Percentiles rank a stretch among this genome's conserved stretches.
Evolutionary conservation across 805 yeast genomes (phyloP).

Genomic region (Zygosaccharomyces rouxii): DNA sequence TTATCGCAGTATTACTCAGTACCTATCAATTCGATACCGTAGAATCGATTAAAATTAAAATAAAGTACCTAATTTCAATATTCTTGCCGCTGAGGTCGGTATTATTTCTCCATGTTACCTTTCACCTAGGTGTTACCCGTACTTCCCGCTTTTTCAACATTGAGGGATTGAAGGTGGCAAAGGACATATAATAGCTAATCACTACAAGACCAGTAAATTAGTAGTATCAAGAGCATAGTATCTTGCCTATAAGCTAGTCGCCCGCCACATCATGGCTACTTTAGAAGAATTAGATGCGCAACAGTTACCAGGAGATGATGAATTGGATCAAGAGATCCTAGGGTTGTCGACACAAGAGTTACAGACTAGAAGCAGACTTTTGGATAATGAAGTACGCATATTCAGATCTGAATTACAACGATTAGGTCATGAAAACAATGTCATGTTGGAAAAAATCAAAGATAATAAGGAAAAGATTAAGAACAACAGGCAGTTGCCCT

Average conservation of each 20-base stretch:
- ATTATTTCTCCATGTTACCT: neutral
- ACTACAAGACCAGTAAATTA: neutral
- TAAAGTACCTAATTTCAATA: neutral
- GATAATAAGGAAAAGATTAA: slow-evolving; percentile 95
- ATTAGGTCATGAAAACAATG: slow-evolving; percentile 84
- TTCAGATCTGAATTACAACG: slow-evolving; percentile 90
- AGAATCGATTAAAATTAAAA: neutral
- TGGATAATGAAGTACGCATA: slow-evolving; percentile 93
- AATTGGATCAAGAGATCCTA: slow-evolving; percentile 77
- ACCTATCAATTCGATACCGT: neutral
- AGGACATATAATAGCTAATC: neutral
- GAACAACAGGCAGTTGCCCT: slow-evolving; percentile 92
- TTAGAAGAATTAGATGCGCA: slow-evolving; percentile 71
- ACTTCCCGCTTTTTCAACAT: neutral
- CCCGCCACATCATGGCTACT: slow-evolving; percentile 56
- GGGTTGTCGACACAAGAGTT: slow-evolving; percentile 76
- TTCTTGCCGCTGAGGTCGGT: neutral
- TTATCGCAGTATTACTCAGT: too few relatives aligned
- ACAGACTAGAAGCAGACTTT: slow-evolving; percentile 74
- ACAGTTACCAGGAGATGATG: slow-evolving; percentile 45
- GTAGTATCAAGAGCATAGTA: neutral
- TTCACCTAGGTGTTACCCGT: neutral
- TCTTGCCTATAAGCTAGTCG: neutral
- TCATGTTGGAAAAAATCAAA: slow-evolving; percentile 88
- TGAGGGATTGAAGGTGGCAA: slow-evolving; percentile 4